phyloP scores from a whole-genome alignment of 768 basidiomycete genomes.

The Termitomyces sp. region DNA sequence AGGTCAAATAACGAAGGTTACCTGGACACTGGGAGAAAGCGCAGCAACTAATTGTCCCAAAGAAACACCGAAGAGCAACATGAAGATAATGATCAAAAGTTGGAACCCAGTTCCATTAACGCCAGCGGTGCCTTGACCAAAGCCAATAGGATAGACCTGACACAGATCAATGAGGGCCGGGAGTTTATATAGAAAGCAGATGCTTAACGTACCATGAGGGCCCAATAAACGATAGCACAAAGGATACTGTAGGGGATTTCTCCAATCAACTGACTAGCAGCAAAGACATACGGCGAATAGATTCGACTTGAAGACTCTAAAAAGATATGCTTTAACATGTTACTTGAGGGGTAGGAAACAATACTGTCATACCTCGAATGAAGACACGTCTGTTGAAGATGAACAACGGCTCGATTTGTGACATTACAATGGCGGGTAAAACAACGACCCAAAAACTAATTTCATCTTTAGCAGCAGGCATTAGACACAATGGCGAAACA shows the following conservation, averaged over 20 bases:
- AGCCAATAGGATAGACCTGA: slow-evolving; percentile 60
- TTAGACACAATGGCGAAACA: neutral
- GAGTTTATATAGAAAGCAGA: neutral
- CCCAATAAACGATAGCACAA: slow-evolving; percentile 74
- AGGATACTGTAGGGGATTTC: slow-evolving; percentile 75
- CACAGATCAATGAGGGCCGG: neutral
- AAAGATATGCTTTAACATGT: neutral
- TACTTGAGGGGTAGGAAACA: slow-evolving; percentile 1
- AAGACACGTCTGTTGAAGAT: slow-evolving; percentile 60
- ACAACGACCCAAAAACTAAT: slow-evolving; percentile 61
- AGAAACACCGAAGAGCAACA: slow-evolving; percentile 62
- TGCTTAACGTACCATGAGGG: slow-evolving; percentile 47
- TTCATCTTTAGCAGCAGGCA: neutral
- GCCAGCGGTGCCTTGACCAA: slow-evolving; percentile 58
- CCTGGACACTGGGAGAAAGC: slow-evolving; percentile 68
- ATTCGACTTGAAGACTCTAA: slow-evolving; percentile 78
- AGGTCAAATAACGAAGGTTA: slow-evolving; percentile 5
- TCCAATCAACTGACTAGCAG: slow-evolving; percentile 73
- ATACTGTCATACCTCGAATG: slow-evolving; percentile 22
- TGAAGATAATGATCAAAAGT: slow-evolving; percentile 62
- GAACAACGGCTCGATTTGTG: slow-evolving; percentile 80
- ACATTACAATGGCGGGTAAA: slow-evolving; percentile 71
- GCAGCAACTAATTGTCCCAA: slow-evolving; percentile 73
- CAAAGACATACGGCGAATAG: slow-evolving; percentile 83
- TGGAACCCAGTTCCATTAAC: slow-evolving; percentile 66